Evolutionary conservation across 2,329 filamentous ascomycete species (phyloP).

Genomic region (Fusarium sp.): DNA sequence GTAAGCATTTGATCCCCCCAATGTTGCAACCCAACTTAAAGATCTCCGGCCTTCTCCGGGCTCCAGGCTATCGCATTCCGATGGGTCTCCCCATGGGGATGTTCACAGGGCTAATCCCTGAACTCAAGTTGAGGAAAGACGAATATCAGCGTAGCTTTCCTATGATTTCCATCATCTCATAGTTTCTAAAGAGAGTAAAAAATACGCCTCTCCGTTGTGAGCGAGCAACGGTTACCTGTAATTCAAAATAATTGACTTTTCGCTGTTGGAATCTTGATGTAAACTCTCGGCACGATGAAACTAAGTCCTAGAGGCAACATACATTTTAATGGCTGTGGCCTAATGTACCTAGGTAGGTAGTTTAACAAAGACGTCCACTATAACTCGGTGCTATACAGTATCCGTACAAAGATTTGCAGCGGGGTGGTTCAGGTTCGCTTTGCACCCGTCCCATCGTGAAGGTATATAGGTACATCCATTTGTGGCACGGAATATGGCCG

Average conservation of each 20-base stretch:
- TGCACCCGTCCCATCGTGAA: background rate
- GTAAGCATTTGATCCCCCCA: background rate
- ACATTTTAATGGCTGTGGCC: background rate
- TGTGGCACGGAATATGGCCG: slow-evolving; percentile 23
- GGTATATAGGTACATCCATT: background rate
- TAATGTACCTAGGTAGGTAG: background rate
- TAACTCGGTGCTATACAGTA: background rate
- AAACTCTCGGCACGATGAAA: background rate
- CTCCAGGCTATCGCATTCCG: background rate
- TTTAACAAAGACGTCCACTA: background rate
- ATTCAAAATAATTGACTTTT: background rate
- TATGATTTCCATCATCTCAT: background rate
- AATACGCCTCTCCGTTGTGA: background rate
- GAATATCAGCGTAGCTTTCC: background rate
- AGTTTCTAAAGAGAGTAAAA: background rate
- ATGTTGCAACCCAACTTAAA: background rate
- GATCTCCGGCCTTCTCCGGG: slow-evolving; percentile 19
- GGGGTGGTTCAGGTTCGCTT: too few species aligned
- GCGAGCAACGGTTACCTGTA: background rate
- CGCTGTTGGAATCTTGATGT: background rate
- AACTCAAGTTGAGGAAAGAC: background rate
- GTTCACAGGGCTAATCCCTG: slow-evolving; percentile 9
- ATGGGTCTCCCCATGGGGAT: slow-evolving; percentile 8
- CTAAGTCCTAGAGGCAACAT: background rate
- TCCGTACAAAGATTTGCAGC: background rate